Percentiles rank a stretch among this genome's conserved stretches.
These are phyloP conservation scores for Corchorus olitorius DNA, from an alignment of 345 rosid genomes.

Conservation along the genomic window DNA sequence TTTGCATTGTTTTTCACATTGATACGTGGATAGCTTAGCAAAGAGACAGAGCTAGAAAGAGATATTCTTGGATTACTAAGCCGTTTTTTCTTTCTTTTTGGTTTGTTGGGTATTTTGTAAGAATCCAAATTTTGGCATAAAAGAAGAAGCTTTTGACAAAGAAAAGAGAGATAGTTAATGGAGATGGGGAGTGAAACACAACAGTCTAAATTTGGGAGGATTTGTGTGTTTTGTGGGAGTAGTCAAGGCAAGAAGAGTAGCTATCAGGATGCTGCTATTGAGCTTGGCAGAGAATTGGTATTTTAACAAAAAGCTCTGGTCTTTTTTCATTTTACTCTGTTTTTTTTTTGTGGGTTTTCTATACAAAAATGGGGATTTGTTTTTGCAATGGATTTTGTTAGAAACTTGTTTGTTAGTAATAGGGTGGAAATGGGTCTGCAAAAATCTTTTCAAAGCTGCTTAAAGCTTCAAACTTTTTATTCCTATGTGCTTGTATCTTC, in stretches of 20 bases:
- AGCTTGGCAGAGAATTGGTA: conserved; percentile 86
- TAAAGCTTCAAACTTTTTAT: conserved; percentile 6
- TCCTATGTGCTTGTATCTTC: conserved; percentile 11
- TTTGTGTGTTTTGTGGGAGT: conserved; percentile 89
- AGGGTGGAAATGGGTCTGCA: conserved; percentile 15
- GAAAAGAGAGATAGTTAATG: conserved; percentile 30
- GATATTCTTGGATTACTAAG: conserved; percentile 25
- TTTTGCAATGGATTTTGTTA: background rate
- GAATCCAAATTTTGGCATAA: background rate
- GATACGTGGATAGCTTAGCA: conserved; percentile 18
- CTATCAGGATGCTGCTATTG: conserved; percentile 89
- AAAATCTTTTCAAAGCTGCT: conserved; percentile 10
- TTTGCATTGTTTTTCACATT: conserved; percentile 16
- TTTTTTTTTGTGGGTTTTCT: conserved; percentile 15
- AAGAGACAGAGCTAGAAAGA: conserved; percentile 22
- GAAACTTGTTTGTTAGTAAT: conserved; percentile 9
- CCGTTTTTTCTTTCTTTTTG: conserved; percentile 21
- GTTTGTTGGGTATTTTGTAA: conserved; percentile 14
- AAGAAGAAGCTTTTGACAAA: background rate
- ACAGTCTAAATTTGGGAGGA: conserved; percentile 65
- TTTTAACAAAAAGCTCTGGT: conserved; percentile 2
- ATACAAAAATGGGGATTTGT: background rate
- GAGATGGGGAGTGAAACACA: conserved; percentile 47
- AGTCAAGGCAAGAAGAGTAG: conserved; percentile 85
- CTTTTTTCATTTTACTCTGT: conserved; percentile 5